Evolutionary conservation across 192 early-diverging fungal species (phyloP), one percentile per base, ranked within the genome.

Genomic region (Jimgerdemannia flammicorona): DNA sequence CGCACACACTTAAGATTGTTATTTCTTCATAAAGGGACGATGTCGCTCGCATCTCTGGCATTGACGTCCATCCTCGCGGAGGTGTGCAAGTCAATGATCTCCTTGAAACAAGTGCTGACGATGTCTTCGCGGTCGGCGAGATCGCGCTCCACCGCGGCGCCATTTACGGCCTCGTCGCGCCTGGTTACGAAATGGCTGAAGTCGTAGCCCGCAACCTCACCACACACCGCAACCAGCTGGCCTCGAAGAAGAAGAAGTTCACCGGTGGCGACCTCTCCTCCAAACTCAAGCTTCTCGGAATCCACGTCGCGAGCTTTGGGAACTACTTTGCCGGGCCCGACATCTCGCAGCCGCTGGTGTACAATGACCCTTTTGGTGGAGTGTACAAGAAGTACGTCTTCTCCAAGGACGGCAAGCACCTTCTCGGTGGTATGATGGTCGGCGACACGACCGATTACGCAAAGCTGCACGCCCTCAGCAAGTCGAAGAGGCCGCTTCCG

Each of bases 131-230:
- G 39, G 87, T 91, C 72, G 90, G 90, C 40, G 90, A 91, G 73
- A 87, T 84, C 74, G 91, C 85, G 66, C 77, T 75, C 10, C 81
- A 81, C 54, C 75, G 70, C 14, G 85, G 74, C n/a, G 77, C 77
- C 66, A 78, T 77, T 41, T 92, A 89, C 78, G 90, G 90, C 54
- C 74, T 85, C 44, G 87, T 92, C 3, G 90, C 85, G 14, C 90
- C 90, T 14, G 92, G 90, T 69, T 89, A 91, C 40, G 91, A 93
- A 40, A 91, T 91, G 90, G 91, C 91, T 10, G 88, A 88, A n/a
- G 78, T 91, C 19, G 86, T 90, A 18, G 88, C 91, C 2, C 77
- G 72, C 19, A 87, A 88, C 72, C 71, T 91, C 29, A 64, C 79
- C 6, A 74, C 75, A 14, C 49, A 44, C 4, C 74, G 72, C 42